Evolutionary conservation across 805 yeast genomes (phyloP).

Genomic region (Candida cerambycidarum): DNA sequence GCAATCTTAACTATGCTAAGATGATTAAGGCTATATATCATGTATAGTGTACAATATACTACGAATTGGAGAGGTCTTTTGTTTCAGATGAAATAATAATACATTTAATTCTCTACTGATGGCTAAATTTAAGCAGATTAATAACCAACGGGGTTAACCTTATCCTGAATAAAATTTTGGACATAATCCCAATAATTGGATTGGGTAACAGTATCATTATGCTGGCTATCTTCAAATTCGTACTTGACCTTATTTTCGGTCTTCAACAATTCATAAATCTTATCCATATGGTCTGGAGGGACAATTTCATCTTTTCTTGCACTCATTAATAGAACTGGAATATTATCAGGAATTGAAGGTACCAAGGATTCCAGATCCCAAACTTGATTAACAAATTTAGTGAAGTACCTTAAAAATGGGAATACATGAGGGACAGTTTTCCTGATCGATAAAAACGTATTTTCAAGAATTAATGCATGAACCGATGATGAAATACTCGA

Average conservation of each 20-base stretch:
- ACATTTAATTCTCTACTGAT: constrained; percentile 6
- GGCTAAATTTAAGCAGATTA: no score
- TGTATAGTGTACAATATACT: background rate
- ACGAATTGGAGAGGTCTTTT: background rate
- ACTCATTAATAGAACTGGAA: constrained; percentile 70
- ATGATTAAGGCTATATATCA: background rate
- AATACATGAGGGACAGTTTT: constrained; percentile 72
- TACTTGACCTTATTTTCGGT: constrained; percentile 52
- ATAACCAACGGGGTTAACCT: constrained; percentile 43
- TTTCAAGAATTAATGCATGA: constrained; percentile 74
- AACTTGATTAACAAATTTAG: constrained; percentile 66
- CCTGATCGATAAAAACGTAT: constrained; percentile 76
- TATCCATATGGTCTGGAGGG: constrained; percentile 80
- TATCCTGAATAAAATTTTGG: constrained; percentile 49
- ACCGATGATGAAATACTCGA: constrained; percentile 51
- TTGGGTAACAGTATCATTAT: constrained; percentile 80
- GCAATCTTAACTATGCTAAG: background rate
- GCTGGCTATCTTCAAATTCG: constrained; percentile 61
- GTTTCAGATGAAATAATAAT: background rate
- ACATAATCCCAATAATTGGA: constrained; percentile 76
- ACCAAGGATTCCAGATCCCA: constrained; percentile 80
- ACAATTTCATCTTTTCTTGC: constrained; percentile 86
- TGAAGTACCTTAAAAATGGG: constrained; percentile 59
- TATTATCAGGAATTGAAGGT: constrained; percentile 43
- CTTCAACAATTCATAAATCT: constrained; percentile 52